Percentiles rank a stretch among this genome's conserved stretches.
These are phyloP conservation scores for Phytophthora uliginosa DNA, from an alignment of 352 stramenopile species.

Conservation along the genomic window DNA sequence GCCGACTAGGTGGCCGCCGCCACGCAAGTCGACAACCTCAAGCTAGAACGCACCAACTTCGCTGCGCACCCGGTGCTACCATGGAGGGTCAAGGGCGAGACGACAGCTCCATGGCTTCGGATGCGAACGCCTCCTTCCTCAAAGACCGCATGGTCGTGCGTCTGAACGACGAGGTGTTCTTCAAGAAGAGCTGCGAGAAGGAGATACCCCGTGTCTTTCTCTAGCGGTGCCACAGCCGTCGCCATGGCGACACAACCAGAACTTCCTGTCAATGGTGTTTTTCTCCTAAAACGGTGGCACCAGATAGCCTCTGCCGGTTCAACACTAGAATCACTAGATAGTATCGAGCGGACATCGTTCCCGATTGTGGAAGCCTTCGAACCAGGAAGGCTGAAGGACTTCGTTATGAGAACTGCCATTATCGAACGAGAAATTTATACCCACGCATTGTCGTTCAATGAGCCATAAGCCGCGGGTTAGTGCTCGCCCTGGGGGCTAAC, in stretches of 20 bases:
- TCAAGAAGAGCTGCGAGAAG: conserved; percentile 52
- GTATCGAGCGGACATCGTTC: too few relatives aligned
- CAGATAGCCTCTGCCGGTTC: too few relatives aligned
- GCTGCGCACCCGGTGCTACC: conserved; percentile 44
- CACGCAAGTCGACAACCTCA: conserved; percentile 20
- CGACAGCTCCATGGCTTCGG: conserved; percentile 56
- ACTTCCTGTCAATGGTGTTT: neutral
- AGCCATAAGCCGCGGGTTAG: conserved; percentile 23
- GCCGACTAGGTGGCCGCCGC: conserved; percentile 22
- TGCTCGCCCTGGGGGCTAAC: conserved; percentile 23
- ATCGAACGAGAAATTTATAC: neutral
- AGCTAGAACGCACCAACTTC: conserved; percentile 36
- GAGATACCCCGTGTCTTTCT: conserved; percentile 46
- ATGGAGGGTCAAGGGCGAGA: conserved; percentile 51
- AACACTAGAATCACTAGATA: too few relatives aligned
- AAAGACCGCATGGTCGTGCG: conserved; percentile 45
- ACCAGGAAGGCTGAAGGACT: neutral
- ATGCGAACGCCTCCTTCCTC: conserved; percentile 42
- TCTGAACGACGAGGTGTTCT: conserved; percentile 47
- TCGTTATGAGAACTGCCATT: conserved; percentile 15
- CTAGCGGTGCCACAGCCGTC: conserved; percentile 8
- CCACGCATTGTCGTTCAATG: neutral
- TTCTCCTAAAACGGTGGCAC: neutral
- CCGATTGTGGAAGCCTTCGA: neutral
- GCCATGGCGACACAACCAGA: too few relatives aligned